These are phyloP conservation scores for Scorias spongiosa DNA, from an alignment of 2,329 filamentous ascomycete genomes.

Conservation along the genomic window DNA sequence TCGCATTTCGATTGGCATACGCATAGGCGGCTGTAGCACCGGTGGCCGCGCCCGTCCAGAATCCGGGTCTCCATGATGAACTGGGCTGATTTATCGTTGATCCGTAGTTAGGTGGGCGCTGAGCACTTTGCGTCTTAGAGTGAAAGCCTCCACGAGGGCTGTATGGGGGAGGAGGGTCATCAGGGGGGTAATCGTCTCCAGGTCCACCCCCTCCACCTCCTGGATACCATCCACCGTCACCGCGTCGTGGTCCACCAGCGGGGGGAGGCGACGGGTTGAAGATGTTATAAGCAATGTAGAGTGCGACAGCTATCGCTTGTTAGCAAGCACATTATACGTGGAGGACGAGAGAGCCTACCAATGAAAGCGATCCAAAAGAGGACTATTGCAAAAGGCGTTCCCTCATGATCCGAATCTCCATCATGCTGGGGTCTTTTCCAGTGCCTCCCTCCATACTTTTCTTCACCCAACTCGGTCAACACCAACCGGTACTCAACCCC, in stretches of 20 bases:
- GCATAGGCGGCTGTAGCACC: slow-evolving; percentile 56
- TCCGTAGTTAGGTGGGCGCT: slow-evolving; percentile 1
- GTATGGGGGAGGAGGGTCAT: slow-evolving; percentile 37
- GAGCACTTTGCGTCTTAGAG: slow-evolving; percentile 6
- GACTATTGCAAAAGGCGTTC: slow-evolving; percentile 14
- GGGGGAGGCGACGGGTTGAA: slow-evolving; percentile 9
- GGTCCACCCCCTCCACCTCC: slow-evolving; percentile 28
- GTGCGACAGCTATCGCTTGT: slow-evolving; percentile 10
- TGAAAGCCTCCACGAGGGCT: slow-evolving; percentile 12
- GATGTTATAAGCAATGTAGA: slow-evolving; percentile 17
- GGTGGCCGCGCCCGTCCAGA: slow-evolving; percentile 54
- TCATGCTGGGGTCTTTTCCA: slow-evolving; percentile 1
- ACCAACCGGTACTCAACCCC: slow-evolving; percentile 76
- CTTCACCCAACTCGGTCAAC: slow-evolving; percentile 62
- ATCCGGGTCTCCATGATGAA: slow-evolving; percentile 53
- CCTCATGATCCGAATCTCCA: neutral
- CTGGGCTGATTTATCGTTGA: slow-evolving; percentile 5
- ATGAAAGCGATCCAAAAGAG: slow-evolving; percentile 51
- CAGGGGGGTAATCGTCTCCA: slow-evolving; percentile 28
- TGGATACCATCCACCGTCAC: slow-evolving; percentile 20
- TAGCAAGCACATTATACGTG: too few relatives aligned
- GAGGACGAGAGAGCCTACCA: slow-evolving; percentile 10
- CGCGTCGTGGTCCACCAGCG: slow-evolving; percentile 16
- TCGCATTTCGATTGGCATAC: slow-evolving; percentile 32
- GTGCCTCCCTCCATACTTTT: slow-evolving; percentile 41